These are phyloP conservation scores for Lactarius psammicola DNA, from an alignment of 768 basidiomycete species.

Conservation along the genomic window DNA sequence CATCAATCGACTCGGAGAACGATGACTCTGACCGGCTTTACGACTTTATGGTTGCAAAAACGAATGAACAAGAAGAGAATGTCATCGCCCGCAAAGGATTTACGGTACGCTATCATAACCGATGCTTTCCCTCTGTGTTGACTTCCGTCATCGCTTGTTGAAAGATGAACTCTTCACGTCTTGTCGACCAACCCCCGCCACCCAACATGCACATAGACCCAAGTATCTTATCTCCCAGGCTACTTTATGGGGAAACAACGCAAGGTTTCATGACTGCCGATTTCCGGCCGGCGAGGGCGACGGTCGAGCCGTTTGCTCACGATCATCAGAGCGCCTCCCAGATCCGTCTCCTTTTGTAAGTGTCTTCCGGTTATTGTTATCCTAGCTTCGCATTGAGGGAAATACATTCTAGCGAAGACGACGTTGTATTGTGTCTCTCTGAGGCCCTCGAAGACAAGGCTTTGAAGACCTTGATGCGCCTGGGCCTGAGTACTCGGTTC, in stretches of 20 bases:
- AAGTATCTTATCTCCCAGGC: constrained; percentile 6
- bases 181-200: not conserved
- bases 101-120: constrained; percentile 37
- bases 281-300: constrained; percentile 9
- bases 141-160: not conserved
- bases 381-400: not conserved
- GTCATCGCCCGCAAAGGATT: constrained; percentile 47
- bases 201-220: not conserved
- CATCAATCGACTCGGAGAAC: constrained; percentile 39
- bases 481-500: constrained; percentile 3
- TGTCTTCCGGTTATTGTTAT: not conserved
- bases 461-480: constrained; percentile 6
- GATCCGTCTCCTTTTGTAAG: constrained; percentile 18
- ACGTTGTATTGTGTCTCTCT: constrained; percentile 16
- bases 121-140: not conserved
- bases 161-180: constrained; percentile 9
- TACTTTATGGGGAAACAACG: constrained; percentile 26
- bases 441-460: constrained; percentile 19
- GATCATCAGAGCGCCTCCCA: constrained; percentile 4
- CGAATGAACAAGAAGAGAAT: constrained; percentile 55
- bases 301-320: not conserved
- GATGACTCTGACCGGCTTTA: constrained; percentile 49
- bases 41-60: constrained; percentile 55
- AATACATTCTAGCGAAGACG: constrained; percentile 7
- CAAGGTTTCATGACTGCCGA: constrained; percentile 28